Evolutionary conservation across 148 eudicot species (phyloP).

Genomic region (Persicaria maculosa): DNA sequence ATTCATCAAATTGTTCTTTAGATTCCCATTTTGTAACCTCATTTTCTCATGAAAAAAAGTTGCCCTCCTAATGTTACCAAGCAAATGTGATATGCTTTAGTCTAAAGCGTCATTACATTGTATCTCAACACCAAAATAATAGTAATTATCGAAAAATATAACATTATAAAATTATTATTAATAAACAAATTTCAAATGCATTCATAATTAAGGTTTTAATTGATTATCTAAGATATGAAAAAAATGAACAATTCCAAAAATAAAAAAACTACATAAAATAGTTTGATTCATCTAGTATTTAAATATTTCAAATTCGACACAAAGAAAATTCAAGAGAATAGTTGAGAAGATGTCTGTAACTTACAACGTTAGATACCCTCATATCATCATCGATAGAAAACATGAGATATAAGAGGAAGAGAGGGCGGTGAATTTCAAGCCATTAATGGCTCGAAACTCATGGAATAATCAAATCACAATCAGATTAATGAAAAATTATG

Average conservation of each 20-base stretch:
- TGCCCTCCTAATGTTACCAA: slow-evolving; percentile 16
- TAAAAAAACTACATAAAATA: background rate
- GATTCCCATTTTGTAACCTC: slow-evolving; percentile 27
- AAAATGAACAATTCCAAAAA: background rate
- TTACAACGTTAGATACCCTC: background rate
- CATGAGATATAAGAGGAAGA: background rate
- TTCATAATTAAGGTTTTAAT: background rate
- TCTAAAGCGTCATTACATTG: slow-evolving; percentile 18
- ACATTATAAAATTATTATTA: background rate
- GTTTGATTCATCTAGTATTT: background rate
- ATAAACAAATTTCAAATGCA: background rate
- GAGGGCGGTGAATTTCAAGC: slow-evolving; percentile 12
- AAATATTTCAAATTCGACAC: background rate
- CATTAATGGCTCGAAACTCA: slow-evolving; percentile 7
- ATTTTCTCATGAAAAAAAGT: slow-evolving; percentile 17
- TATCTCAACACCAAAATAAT: slow-evolving; percentile 1
- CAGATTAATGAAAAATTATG: background rate
- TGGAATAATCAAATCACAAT: background rate
- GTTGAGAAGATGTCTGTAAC: background rate
- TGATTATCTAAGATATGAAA: background rate
- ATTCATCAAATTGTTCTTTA: slow-evolving; percentile 25
- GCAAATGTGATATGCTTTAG: slow-evolving; percentile 12
- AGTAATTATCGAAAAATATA: background rate
- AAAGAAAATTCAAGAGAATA: background rate
- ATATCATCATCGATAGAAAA: background rate